Base-by-base conservation (phyloP, 1,139 yeast species). In the Scheffersomyces illinoinensis region DNA sequence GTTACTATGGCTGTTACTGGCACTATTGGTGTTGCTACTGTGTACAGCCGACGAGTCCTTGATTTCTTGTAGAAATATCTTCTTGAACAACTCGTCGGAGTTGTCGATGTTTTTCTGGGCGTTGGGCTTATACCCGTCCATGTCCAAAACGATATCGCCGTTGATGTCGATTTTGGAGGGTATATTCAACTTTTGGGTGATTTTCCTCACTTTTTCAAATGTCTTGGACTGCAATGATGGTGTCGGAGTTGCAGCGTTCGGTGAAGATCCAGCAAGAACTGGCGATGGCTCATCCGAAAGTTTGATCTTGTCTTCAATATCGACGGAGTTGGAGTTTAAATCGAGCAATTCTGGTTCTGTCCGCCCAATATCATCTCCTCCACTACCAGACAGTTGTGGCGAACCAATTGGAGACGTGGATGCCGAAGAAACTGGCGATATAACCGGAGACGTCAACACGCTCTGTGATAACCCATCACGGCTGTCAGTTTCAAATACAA, bases 121-220 rank as follows among this genome's bases (percentile, higher is more conserved):
- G 65, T 89, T 91, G 47, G 97, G 91, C 74, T 93, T 95, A 76
- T 96, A 96, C 26, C 99, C 99, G 67, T 93, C 97, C 89, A 95
- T 91, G 75, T 96, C 99, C 55, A 96, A 78, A 54, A 93, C 85
- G 68, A 96, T 83, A 70, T 93, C 97, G 14, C 99, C 99, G 68
- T 92, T 91, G 64, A 90, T 88, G 63, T 92, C 97, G 52, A 93
- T 85, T 65, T 89, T 92, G 21, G 96, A 89, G 1, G 98, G 98
- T 50, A 95, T 93, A 66, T 93, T 91, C 65, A 93, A 81, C 68
- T 84, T 86, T 64, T 85, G 82, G 20, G 97, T 88, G 52, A 95
- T 79, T 57, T 85, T 85, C 65, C 85, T 85, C 5, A 92, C 91
- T 62, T 87, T 82, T 64, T 88, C 91, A 57, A 87, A 76, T 0